A percentile compares a stretch with the other conserved stretches of the same genome.
Evolutionary conservation across 2,329 filamentous ascomycete species (phyloP).

Genomic region (Decorospora gaudefroyi): DNA sequence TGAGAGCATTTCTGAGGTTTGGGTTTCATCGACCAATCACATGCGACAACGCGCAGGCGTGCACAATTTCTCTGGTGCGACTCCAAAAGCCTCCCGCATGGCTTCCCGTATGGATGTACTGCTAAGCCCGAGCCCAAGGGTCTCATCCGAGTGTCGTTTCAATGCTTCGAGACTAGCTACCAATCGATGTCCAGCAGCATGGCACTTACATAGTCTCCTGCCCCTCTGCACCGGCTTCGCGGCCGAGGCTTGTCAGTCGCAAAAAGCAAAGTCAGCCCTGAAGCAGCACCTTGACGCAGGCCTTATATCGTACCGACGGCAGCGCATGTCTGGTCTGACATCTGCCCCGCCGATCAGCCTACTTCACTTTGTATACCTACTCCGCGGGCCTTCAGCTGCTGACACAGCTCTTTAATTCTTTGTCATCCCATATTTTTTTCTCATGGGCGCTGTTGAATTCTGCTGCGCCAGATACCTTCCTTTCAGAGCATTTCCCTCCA

Average conservation of each 20-base stretch:
- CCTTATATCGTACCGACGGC: constrained; percentile 14
- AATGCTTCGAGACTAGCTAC: constrained; percentile 7
- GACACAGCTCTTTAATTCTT: constrained; percentile 13
- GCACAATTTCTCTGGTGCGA: constrained; percentile 21
- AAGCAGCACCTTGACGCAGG: constrained; percentile 6
- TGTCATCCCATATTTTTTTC: constrained; percentile 6
- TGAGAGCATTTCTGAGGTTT: constrained; percentile 16
- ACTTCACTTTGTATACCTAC: constrained; percentile 7
- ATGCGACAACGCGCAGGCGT: constrained; percentile 24
- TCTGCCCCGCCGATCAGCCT: constrained; percentile 11
- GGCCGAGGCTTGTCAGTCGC: constrained; percentile 8
- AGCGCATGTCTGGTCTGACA: constrained; percentile 7
- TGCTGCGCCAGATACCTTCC: constrained; percentile 5
- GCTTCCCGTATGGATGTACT: too few relatives aligned
- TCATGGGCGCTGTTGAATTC: constrained; percentile 1
- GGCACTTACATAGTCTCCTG: constrained; percentile 11
- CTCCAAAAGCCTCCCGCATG: constrained; percentile 16
- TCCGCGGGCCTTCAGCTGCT: constrained; percentile 3
- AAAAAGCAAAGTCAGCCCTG: constrained; percentile 9
- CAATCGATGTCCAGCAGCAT: constrained; percentile 21
- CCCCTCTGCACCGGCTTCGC: neutral
- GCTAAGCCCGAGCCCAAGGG: constrained; percentile 18
- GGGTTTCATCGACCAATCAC: constrained; percentile 21
- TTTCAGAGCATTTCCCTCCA: constrained; percentile 4
- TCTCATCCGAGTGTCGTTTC: constrained; percentile 12